Conservation (phyloP, 306 rosid species). For the Trichosanthes truncata region DNA sequence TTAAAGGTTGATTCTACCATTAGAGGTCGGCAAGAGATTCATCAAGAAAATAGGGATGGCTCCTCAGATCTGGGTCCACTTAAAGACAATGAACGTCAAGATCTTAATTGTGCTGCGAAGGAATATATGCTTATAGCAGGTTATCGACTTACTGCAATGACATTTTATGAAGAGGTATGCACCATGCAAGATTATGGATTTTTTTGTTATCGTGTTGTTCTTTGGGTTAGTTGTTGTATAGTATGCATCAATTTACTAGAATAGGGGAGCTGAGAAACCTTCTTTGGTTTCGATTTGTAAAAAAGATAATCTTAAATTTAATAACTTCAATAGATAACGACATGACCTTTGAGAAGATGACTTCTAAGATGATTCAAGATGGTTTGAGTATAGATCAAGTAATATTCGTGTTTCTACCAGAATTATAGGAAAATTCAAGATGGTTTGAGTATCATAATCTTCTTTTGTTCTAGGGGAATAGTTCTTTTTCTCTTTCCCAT, state of each 20-base stretch:
- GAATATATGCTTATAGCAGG: slow-evolving; percentile 93
- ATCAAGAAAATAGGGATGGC: slow-evolving; percentile 32
- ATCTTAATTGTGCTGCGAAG: slow-evolving; percentile 91
- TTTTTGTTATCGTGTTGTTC: background rate
- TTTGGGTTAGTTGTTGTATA: background rate
- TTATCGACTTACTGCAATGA: slow-evolving; percentile 95
- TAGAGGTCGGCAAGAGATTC: slow-evolving; percentile 34
- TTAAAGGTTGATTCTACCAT: slow-evolving; percentile 32
- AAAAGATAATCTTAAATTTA: background rate
- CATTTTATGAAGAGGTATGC: slow-evolving; percentile 91
- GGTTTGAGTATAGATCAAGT: background rate
- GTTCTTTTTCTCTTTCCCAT: background rate
- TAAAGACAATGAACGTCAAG: slow-evolving; percentile 72
- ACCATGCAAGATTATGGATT: slow-evolving; percentile 3
- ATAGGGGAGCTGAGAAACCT: background rate
- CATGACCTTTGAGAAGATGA: background rate
- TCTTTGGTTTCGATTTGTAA: background rate
- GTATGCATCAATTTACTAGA: background rate
- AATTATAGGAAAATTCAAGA: background rate
- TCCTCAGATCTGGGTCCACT: slow-evolving; percentile 68
- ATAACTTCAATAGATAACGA: background rate
- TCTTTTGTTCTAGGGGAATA: too few species aligned
- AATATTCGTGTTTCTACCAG: background rate
- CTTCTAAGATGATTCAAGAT: background rate
- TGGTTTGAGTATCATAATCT: background rate